phyloP scores from a whole-genome alignment of 2,329 filamentous ascomycete species.

The Uncinocarpus reesii region DNA sequence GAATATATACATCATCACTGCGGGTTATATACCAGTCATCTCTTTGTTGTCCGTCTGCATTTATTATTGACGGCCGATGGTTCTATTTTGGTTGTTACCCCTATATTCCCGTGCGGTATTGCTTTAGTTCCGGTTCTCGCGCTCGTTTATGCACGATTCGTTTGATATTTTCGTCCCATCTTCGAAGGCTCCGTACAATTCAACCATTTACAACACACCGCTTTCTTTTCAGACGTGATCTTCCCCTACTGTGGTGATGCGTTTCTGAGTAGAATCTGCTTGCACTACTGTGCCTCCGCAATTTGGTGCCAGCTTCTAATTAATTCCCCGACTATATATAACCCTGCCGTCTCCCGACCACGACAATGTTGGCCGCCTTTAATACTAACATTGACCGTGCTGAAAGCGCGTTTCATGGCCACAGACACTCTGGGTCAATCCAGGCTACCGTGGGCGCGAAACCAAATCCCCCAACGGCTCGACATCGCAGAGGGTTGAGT shows the following conservation, averaged over 20 bases:
- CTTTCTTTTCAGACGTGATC: neutral
- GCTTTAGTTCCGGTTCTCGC: neutral
- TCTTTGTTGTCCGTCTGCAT: neutral
- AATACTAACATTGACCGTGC: slow-evolving; percentile 5
- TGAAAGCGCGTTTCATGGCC: neutral
- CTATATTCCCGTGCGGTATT: neutral
- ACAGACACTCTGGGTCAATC: neutral
- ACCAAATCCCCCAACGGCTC: slow-evolving; percentile 26
- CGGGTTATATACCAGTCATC: too few species aligned
- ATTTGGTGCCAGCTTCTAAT: neutral
- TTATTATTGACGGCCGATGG: neutral
- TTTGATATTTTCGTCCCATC: neutral
- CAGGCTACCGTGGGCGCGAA: slow-evolving; percentile 19
- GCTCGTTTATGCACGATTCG: neutral
- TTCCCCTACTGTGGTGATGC: neutral
- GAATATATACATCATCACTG: too few species aligned
- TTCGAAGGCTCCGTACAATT: neutral
- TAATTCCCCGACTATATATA: neutral
- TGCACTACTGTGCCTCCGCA: neutral
- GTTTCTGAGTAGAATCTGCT: slow-evolving; percentile 2
- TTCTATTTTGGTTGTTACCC: neutral
- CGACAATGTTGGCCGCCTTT: slow-evolving; percentile 7
- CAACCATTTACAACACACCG: neutral
- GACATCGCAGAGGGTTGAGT: slow-evolving; percentile 75
- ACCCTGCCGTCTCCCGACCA: neutral